Base-by-base conservation (phyloP, 2,329 filamentous ascomycete genomes). In the Neodidymelliopsis sp. region DNA sequence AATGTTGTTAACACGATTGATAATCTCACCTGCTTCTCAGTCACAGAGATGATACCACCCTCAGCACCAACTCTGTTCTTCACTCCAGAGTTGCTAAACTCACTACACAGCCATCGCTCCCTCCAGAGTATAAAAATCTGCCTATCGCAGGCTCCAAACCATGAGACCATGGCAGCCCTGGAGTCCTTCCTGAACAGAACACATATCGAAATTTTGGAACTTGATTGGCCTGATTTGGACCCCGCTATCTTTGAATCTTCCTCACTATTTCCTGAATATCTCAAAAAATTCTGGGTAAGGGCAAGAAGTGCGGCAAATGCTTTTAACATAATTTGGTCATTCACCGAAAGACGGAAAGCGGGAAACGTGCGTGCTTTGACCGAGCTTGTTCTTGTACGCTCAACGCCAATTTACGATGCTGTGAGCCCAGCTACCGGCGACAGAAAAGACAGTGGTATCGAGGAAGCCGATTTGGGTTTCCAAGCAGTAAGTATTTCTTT, bases 181-280 rank as follows among this genome's bases (percentile, higher is more conserved):
- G 47, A 57, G 20, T 31, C 37, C 0, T 60, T 61, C 15, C 48
- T 69, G 16, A 27, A 39, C 7, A 42, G 36, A 7, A 54, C 53
- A 3, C 44, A 43, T 2, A 56, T 70, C 16, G 24, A 53, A 15
- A 39, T 23, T 4, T 37, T 70, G 19, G 60, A 67, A 29, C 57
- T 69, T 5, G 55, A 65, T 40, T 70, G 65, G 66, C 62, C 65
- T 1, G 43, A 57, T 16, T 22, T 69, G 2, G 44, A 62, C 5
- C 39, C 56, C 11, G 35, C 42, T 5, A 25, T 57, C 4, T 22
- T 70, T 23, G 43, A 56, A 20, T 19, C 36, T 2, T 55, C 59
- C 27, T 25, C 34, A 6, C 34, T 67, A 7, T 23, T 64, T 2
- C 45, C 56, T 11, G 34, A 37, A 12, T 16, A 23, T 6, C 37